phyloP scores from a whole-genome alignment of 768 basidiomycete genomes.

The Russula vinacea region DNA sequence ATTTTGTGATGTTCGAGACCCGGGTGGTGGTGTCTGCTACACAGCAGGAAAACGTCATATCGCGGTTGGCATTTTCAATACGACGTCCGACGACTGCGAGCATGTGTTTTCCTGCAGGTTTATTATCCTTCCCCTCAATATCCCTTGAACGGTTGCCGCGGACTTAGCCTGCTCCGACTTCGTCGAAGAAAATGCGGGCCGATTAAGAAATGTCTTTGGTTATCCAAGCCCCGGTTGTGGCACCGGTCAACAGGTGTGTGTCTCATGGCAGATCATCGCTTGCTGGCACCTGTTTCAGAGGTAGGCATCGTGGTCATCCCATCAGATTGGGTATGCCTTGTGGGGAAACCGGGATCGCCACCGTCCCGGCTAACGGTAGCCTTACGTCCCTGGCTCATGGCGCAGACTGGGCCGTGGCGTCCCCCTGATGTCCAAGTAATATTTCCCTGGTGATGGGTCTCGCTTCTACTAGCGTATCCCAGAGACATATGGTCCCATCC shows the following conservation, averaged over 20 bases:
- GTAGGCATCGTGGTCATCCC: not conserved
- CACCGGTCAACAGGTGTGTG: not conserved
- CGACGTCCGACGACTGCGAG: not conserved
- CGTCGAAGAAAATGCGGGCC: constrained; percentile 6
- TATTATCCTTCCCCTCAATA: not conserved
- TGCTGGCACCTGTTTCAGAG: not conserved
- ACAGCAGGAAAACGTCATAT: constrained; percentile 22
- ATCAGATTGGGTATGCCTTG: not conserved
- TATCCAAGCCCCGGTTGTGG: constrained; percentile 2
- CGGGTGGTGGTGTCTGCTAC: constrained; percentile 1
- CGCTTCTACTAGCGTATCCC: not conserved
- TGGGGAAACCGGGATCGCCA: not conserved
- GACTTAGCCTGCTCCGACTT: constrained; percentile 9
- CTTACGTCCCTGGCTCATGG: not conserved
- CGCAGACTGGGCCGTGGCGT: not conserved
- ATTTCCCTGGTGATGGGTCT: not conserved
- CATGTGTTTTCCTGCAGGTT: constrained; percentile 17
- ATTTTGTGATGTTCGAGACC: constrained; percentile 22
- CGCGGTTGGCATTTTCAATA: not conserved
- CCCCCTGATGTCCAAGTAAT: not conserved
- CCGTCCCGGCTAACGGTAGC: not conserved
- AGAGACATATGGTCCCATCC: not conserved
- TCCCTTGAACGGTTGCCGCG: not conserved
- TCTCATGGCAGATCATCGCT: constrained; percentile 12
- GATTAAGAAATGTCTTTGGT: constrained; percentile 6